Evolutionary conservation across 768 basidiomycete species (phyloP).

Genomic region (Russula emetica): DNA sequence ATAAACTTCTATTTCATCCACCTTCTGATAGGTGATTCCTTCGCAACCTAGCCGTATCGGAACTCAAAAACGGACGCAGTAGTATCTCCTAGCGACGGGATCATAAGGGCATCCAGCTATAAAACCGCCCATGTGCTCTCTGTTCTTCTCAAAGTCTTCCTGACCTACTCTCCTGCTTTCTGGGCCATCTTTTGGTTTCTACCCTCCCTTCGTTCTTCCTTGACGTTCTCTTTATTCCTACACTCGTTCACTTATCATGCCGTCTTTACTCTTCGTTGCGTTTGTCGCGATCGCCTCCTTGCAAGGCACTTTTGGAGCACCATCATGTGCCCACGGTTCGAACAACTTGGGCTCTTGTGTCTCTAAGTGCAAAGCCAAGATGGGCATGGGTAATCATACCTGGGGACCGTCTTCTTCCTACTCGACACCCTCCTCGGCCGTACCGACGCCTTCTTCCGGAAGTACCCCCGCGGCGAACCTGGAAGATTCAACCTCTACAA

Average conservation of each 20-base stretch:
- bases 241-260: slow-evolving; percentile 29
- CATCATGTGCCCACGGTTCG: slow-evolving; percentile 4
- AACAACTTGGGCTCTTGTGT: slow-evolving; percentile 10
- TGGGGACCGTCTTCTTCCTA: not conserved
- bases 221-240: slow-evolving; percentile 25
- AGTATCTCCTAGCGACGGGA: not conserved
- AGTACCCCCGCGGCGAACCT: no score
- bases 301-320: slow-evolving; percentile 19
- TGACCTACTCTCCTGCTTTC: slow-evolving; percentile 14
- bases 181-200: slow-evolving; percentile 30
- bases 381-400: slow-evolving; percentile 16
- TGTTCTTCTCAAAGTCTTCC: slow-evolving; percentile 24
- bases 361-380: slow-evolving; percentile 21
- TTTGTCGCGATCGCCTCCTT: slow-evolving; percentile 21
- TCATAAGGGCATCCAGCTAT: not conserved
- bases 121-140: not conserved
- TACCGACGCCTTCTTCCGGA: no score
- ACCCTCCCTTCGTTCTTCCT: slow-evolving; percentile 24
- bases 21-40: no score
- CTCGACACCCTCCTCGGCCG: no score
- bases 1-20: no score
- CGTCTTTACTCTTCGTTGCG: slow-evolving; percentile 30
- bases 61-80: not conserved
- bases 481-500: not conserved
- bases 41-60: not conserved